Evolutionary conservation across 164 flowering plant genomes (phyloP).

Genomic region (Umbellularia californica): DNA sequence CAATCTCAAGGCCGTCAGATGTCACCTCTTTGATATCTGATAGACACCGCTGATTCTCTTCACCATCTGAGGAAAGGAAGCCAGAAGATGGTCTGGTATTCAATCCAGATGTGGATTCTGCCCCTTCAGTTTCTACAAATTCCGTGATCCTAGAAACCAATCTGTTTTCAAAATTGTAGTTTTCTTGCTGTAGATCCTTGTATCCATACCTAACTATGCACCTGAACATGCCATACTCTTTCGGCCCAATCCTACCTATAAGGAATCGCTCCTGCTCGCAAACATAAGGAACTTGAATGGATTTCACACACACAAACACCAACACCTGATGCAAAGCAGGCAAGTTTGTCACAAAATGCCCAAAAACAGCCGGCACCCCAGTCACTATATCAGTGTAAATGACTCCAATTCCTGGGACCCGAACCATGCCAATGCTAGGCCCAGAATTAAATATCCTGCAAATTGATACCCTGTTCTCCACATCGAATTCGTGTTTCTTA

Average conservation of each 20-base stretch:
- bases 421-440: constrained; percentile 64
- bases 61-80: constrained; percentile 16
- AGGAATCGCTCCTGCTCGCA: constrained; percentile 40
- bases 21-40: constrained; percentile 16
- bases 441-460: constrained; percentile 43
- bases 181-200: constrained; percentile 39
- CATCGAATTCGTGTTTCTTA: constrained; percentile 53
- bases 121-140: constrained; percentile 43
- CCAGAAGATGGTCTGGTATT: constrained; percentile 7
- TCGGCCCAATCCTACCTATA: constrained; percentile 53
- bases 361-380: constrained; percentile 67
- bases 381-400: constrained; percentile 46
- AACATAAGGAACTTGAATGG: constrained; percentile 58
- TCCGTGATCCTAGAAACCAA: constrained; percentile 34
- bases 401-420: constrained; percentile 69
- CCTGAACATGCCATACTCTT: constrained; percentile 51
- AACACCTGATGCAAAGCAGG: constrained; percentile 73
- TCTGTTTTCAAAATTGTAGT: constrained; percentile 32
- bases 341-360: constrained; percentile 64
- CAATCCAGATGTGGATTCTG: constrained; percentile 14
- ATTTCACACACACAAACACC: constrained; percentile 57
- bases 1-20: constrained; percentile 4
- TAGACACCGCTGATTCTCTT: constrained; percentile 20
- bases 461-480: constrained; percentile 70
- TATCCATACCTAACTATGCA: constrained; percentile 74